phyloP scores from a whole-genome alignment of 352 stramenopile genomes.

The Phytopythium oedochilum region DNA sequence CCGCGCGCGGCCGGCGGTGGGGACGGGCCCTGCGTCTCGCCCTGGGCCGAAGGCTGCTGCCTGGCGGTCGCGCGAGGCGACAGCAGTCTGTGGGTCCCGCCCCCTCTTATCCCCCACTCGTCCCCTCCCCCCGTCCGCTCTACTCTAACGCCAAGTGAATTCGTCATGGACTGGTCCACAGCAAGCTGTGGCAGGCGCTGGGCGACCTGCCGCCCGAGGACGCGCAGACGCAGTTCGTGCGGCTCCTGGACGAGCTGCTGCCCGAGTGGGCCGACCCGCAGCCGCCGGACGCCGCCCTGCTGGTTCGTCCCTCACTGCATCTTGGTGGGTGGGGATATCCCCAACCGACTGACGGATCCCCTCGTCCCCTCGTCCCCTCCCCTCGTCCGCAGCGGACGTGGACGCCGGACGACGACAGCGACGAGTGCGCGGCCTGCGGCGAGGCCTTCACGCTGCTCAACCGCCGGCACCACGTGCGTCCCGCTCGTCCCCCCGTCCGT shows the following conservation, averaged over 20 bases:
- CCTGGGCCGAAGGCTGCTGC: slow-evolving; percentile 28
- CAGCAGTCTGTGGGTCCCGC: slow-evolving; percentile 34
- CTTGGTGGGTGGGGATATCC: too few relatives aligned
- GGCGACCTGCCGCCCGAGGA: slow-evolving; percentile 39
- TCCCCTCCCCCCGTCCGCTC: not conserved
- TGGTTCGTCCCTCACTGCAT: slow-evolving; percentile 21
- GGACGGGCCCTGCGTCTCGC: slow-evolving; percentile 3
- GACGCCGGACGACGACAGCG: slow-evolving; percentile 55
- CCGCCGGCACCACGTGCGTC: slow-evolving; percentile 63
- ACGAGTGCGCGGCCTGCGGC: slow-evolving; percentile 49
- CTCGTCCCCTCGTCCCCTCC: not conserved
- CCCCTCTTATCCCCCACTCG: not conserved
- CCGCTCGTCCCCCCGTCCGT: too few relatives aligned
- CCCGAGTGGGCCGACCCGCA: slow-evolving; percentile 51
- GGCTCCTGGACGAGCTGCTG: slow-evolving; percentile 44
- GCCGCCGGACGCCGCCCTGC: slow-evolving; percentile 42
- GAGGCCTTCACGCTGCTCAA: slow-evolving; percentile 73
- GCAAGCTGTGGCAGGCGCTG: slow-evolving; percentile 59
- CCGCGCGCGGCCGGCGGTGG: slow-evolving; percentile 6
- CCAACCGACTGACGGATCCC: not conserved
- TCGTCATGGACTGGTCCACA: slow-evolving; percentile 12
- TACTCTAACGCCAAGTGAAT: not conserved
- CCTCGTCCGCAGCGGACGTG: slow-evolving; percentile 37
- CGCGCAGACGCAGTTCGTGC: slow-evolving; percentile 49
- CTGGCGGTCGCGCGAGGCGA: slow-evolving; percentile 30